Conservation (phyloP, 148 eudicot species). For the Spergularia bocconei region DNA sequence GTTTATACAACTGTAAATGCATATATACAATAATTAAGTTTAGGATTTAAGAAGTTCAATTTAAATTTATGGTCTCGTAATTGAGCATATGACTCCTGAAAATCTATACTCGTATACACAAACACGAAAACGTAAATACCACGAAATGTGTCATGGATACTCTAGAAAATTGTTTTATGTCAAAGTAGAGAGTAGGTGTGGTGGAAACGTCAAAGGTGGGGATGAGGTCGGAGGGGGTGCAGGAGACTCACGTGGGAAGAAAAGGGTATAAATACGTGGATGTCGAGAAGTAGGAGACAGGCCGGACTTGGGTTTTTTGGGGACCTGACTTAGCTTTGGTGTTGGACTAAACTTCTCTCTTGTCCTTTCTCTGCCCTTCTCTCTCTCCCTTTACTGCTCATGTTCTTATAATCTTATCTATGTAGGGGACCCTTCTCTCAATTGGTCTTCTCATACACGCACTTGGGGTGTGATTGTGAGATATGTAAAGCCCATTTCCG, state of each 20-base stretch:
- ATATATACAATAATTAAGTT: too few relatives aligned
- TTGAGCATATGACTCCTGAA: too few relatives aligned
- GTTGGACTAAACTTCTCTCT: neutral
- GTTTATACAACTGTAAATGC: too few relatives aligned
- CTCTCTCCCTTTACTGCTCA: slow-evolving; percentile 3
- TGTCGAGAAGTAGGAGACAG: slow-evolving; percentile 27
- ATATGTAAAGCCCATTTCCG: too few relatives aligned
- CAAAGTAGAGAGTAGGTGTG: neutral
- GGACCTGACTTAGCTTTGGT: too few relatives aligned
- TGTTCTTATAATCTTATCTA: neutral
- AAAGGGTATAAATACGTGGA: slow-evolving; percentile 3
- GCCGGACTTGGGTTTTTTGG: neutral
- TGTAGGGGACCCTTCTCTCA: too few relatives aligned
- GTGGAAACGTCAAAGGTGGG: neutral
- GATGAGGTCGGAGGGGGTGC: neutral
- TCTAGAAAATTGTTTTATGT: neutral
- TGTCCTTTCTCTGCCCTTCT: neutral
- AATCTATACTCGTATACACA: too few relatives aligned
- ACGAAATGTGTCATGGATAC: too few relatives aligned
- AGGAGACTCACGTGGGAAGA: slow-evolving; percentile 13
- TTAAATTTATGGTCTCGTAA: too few relatives aligned
- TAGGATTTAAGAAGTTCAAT: too few relatives aligned
- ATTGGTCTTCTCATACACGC: neutral
- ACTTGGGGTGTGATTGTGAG: too few relatives aligned
- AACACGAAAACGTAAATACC: too few relatives aligned